Conservation (phyloP, 169 alveolate genomes). For the Plasmodium malariae region DNA sequence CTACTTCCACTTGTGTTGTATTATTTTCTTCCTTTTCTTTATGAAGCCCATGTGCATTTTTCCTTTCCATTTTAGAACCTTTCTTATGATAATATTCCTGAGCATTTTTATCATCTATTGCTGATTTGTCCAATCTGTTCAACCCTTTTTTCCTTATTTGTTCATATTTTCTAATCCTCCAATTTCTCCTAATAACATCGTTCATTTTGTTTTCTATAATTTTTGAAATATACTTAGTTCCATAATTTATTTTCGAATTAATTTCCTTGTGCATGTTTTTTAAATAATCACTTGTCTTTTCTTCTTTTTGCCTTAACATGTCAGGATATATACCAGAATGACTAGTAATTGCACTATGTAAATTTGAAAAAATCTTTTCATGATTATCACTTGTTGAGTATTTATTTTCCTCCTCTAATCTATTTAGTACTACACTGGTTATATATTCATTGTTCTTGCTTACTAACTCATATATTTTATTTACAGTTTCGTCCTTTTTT, state of each 20-base stretch:
- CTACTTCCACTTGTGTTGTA: background rate
- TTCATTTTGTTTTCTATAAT: too few species aligned
- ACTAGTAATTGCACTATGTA: background rate
- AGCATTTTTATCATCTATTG: background rate
- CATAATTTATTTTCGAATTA: background rate
- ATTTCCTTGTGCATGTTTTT: background rate
- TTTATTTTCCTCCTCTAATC: background rate
- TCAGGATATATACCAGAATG: background rate
- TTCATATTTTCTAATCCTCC: too few species aligned
- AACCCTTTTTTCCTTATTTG: too few species aligned
- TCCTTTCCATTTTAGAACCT: background rate
- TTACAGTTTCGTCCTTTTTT: background rate
- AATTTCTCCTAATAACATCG: too few species aligned
- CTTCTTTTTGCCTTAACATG: conserved; percentile 6
- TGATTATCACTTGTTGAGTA: background rate
- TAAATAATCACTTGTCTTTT: background rate
- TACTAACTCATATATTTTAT: conserved; percentile 1
- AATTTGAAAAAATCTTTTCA: conserved; percentile 2
- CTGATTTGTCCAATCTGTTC: too few species aligned
- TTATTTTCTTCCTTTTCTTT: background rate
- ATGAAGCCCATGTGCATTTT: background rate
- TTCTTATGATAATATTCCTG: background rate
- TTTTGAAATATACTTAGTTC: background rate
- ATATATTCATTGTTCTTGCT: background rate
- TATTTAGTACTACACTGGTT: background rate